phyloP scores from a whole-genome alignment of 1,139 yeast genomes.

The Blastobotrys indianensis region DNA sequence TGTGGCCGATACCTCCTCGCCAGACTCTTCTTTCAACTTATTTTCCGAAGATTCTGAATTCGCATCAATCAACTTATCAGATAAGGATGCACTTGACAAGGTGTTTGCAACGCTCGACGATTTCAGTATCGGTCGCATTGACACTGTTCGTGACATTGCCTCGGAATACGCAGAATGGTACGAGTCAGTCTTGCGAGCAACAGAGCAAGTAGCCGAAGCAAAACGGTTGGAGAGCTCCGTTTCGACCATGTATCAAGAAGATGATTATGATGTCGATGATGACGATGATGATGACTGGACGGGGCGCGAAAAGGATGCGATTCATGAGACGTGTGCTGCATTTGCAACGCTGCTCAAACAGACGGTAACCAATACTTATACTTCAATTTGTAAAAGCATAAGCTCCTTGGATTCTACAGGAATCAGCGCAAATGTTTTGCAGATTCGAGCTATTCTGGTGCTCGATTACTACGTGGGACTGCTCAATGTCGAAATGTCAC shows the following conservation, averaged over 20 bases:
- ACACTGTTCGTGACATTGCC: constrained; percentile 11
- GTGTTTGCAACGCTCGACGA: constrained; percentile 13
- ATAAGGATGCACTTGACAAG: constrained; percentile 15
- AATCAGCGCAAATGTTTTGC: background rate
- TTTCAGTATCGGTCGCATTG: constrained; percentile 17
- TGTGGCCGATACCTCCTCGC: background rate
- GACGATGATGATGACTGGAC: constrained; percentile 7
- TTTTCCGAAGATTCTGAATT: background rate
- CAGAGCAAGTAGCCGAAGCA: constrained; percentile 13
- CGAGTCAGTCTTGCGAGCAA: constrained; percentile 8
- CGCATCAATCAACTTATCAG: background rate
- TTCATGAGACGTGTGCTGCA: background rate
- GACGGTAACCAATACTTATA: background rate
- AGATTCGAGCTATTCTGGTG: constrained; percentile 3
- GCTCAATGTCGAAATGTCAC: background rate
- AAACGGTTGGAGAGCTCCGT: constrained; percentile 11
- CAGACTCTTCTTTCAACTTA: background rate
- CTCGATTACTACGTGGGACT: constrained; percentile 1
- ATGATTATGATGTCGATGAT: constrained; percentile 5
- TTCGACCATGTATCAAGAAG: background rate
- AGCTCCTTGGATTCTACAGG: background rate
- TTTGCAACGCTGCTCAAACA: background rate
- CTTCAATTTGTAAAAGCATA: background rate
- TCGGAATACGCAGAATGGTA: constrained; percentile 16
- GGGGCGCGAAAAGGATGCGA: background rate